phyloP scores from a whole-genome alignment of 73 alveolate species.

The Paramecium bursaria region DNA sequence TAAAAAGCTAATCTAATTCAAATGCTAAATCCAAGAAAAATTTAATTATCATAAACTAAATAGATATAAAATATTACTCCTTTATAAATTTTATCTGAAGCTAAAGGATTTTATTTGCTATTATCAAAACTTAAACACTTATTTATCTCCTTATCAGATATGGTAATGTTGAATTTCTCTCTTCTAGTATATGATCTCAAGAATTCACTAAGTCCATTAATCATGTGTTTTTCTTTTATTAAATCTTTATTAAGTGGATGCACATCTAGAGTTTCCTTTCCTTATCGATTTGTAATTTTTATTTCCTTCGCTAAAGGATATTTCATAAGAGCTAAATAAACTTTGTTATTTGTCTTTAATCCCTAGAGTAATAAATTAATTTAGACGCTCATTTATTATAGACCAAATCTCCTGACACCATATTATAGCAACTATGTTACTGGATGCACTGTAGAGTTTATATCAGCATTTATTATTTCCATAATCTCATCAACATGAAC shows the following conservation, averaged over 20 bases:
- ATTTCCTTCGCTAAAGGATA: no score
- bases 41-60: background rate
- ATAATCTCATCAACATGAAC: no score
- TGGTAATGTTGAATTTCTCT: background rate
- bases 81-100: constrained; percentile 16
- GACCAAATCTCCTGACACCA: no score
- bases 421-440: no score
- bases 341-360: no score
- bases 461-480: no score
- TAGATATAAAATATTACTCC: constrained; percentile 8
- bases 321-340: no score
- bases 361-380: no score
- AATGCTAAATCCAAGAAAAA: background rate
- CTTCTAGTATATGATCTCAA: background rate
- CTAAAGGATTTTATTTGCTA: background rate
- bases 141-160: background rate
- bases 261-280: no score
- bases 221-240: constrained; percentile 1
- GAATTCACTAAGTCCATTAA: constrained; percentile 1
- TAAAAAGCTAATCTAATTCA: background rate
- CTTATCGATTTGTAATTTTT: no score
- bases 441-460: no score
- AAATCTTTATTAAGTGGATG: constrained; percentile 22
- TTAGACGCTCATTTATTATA: no score
- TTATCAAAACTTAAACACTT: background rate